Evolutionary conservation across 2,329 filamentous ascomycete genomes (phyloP).

Genomic region (Colletotrichum tropicale): DNA sequence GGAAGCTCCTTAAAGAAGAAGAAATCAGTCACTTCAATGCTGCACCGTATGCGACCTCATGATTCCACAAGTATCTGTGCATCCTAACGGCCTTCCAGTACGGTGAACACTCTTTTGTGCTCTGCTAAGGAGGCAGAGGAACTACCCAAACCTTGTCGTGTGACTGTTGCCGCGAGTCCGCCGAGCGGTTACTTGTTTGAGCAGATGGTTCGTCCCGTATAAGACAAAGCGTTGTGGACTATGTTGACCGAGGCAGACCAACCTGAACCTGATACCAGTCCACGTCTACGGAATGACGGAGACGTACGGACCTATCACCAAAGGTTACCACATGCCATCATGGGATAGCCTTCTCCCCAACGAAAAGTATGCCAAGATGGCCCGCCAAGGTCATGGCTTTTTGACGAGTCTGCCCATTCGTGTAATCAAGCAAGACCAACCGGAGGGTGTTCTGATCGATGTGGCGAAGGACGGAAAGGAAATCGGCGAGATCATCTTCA

Average conservation of each 20-base stretch:
- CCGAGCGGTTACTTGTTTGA: slow-evolving; percentile 91
- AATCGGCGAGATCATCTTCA: slow-evolving; percentile 84
- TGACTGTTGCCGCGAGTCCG: slow-evolving; percentile 92
- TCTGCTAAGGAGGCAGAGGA: slow-evolving; percentile 75
- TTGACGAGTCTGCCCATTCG: slow-evolving; percentile 81
- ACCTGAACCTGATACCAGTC: slow-evolving; percentile 84
- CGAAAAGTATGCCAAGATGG: slow-evolving; percentile 89
- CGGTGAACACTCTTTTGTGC: slow-evolving; percentile 93
- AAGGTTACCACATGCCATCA: slow-evolving; percentile 83
- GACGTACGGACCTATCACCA: slow-evolving; percentile 95
- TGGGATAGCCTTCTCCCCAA: slow-evolving; percentile 79
- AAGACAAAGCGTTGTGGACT: too few species aligned
- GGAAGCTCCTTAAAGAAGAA: slow-evolving; percentile 85
- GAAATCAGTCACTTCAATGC: slow-evolving; percentile 94
- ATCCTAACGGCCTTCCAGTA: slow-evolving; percentile 38
- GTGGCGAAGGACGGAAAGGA: slow-evolving; percentile 74
- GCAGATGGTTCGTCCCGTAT: slow-evolving; percentile 70
- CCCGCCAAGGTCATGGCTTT: slow-evolving; percentile 91
- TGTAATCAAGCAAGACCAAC: slow-evolving; percentile 79
- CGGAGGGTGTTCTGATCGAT: slow-evolving; percentile 69
- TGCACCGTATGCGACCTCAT: slow-evolving; percentile 59
- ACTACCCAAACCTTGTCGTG: slow-evolving; percentile 69
- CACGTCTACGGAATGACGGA: slow-evolving; percentile 91
- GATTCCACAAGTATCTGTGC: neutral
- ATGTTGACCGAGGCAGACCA: slow-evolving; percentile 31